These are phyloP conservation scores for Colletotrichum sojae DNA, from an alignment of 2,329 filamentous ascomycete genomes.

Conservation along the genomic window DNA sequence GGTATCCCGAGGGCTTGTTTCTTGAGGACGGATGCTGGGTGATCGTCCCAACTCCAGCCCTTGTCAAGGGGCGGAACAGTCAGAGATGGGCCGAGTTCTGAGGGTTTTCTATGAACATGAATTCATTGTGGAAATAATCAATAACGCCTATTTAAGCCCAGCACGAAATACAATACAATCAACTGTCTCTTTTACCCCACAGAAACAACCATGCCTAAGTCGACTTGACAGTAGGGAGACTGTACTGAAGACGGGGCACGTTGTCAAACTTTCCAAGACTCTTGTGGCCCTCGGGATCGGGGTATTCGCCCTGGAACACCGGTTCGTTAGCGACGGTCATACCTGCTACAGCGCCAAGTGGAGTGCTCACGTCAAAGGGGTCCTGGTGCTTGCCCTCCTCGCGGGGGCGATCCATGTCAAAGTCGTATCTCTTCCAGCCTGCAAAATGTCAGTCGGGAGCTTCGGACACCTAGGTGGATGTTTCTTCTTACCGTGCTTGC, in stretches of 20 bases:
- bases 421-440: slow-evolving; percentile 48
- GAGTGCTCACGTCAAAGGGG: slow-evolving; percentile 19
- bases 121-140: slow-evolving; percentile 1
- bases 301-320: slow-evolving; percentile 18
- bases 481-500: slow-evolving; percentile 44
- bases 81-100: background rate
- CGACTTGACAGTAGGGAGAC: slow-evolving; percentile 18
- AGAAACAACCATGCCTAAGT: background rate
- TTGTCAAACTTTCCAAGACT: slow-evolving; percentile 33
- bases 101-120: background rate
- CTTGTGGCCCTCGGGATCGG: slow-evolving; percentile 32
- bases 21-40: too few species aligned
- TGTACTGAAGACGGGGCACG: slow-evolving; percentile 28
- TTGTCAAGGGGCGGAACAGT: background rate
- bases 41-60: background rate
- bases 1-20: too few species aligned
- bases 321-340: background rate
- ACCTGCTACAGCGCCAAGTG: background rate
- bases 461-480: background rate
- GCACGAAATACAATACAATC: background rate
- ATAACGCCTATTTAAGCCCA: background rate
- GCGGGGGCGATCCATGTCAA: slow-evolving; percentile 45
- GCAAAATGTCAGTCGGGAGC: background rate
- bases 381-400: slow-evolving; percentile 32
- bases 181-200: background rate